A percentile compares a stretch with the other conserved stretches of the same genome.
Evolutionary conservation across 1,284 basidiomycete species (phyloP).

Genomic region (Chondrostereum purpureum): DNA sequence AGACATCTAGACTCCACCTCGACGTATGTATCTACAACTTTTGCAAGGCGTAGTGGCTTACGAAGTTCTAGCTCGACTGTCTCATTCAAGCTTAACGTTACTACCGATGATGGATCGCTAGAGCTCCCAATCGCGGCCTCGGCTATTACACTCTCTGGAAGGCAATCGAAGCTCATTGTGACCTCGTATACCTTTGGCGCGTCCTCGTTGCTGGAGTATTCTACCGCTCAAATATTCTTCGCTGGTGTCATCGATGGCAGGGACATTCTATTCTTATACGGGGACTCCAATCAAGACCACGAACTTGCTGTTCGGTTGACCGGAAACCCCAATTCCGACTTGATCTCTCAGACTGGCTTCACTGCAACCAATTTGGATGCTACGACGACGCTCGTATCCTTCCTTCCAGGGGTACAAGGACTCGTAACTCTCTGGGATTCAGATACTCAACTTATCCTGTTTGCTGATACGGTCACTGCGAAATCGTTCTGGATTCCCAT

Average conservation of each 20-base stretch:
- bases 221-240: slow-evolving; percentile 62
- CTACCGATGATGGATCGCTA: slow-evolving; percentile 41
- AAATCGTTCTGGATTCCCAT: slow-evolving; percentile 45
- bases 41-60: no score
- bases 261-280: slow-evolving; percentile 66
- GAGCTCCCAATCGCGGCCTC: slow-evolving; percentile 46
- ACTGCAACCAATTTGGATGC: slow-evolving; percentile 16
- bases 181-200: slow-evolving; percentile 35
- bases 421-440: slow-evolving; percentile 62
- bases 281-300: slow-evolving; percentile 47
- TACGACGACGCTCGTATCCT: slow-evolving; percentile 32
- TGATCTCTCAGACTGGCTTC: slow-evolving; percentile 1
- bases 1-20: slow-evolving; percentile 62
- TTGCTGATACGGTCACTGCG: slow-evolving; percentile 55
- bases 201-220: slow-evolving; percentile 39
- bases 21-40: slow-evolving; percentile 36
- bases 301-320: slow-evolving; percentile 45
- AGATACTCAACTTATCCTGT: slow-evolving; percentile 57
- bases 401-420: slow-evolving; percentile 50
- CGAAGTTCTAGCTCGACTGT: background rate
- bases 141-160: slow-evolving; percentile 38
- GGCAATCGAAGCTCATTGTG: slow-evolving; percentile 39
- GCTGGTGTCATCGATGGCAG: slow-evolving; percentile 60
- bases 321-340: slow-evolving; percentile 3
- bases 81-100: slow-evolving; percentile 49